Evolutionary conservation across 2,329 filamentous ascomycete genomes (phyloP), one percentile per base, ranked within the genome.

Genomic region (Penicillium crustosum): DNA sequence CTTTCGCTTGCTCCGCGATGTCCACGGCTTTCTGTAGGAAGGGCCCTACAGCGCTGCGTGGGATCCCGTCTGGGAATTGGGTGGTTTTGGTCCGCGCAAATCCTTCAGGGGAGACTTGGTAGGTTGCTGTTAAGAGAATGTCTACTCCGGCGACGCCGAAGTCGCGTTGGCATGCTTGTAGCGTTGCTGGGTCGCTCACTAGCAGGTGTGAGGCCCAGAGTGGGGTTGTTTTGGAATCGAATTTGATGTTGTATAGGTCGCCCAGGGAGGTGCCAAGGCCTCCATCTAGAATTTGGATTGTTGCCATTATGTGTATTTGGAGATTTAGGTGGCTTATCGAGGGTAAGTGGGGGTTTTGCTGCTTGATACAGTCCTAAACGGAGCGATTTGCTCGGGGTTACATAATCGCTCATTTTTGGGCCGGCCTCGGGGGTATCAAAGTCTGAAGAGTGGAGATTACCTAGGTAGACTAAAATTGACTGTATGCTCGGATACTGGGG

Each of bases 201-300:
- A 89, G 79, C 6, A 89, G 78, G 66, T 89, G 82, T 0, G 86
- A 86, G 0, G 87, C 88, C 87, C 87, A 89, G 39, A 89, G 80
- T 0, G 87, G 87, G 12, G 73, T 76, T 38, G 75, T 68, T 29
- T 75, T 58, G 39, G 61, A 71, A 51, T 76, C 73, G 70, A 89
- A 89, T 15, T 69, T 75, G 58, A 83, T 67, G 55, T 73, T 71
- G 69, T 87, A 83, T 29, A 80, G 58, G 59, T 86, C 82, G 66
- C 87, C 81, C 3, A 89, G 83, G 0, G 85, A 84, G 3, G 87
- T 89, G 35, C 87, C 87, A 23, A 89, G 80, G 8, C 87, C 87
- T 53, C 87, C 87, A 68, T 89, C 87, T 39, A 89, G 80, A 49
- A 89, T 64, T 41, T 65, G 64, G 74, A 60, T 79, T 72, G 58